phyloP scores from a whole-genome alignment of 176 grass and related monocot species.

The Avena atlantica region DNA sequence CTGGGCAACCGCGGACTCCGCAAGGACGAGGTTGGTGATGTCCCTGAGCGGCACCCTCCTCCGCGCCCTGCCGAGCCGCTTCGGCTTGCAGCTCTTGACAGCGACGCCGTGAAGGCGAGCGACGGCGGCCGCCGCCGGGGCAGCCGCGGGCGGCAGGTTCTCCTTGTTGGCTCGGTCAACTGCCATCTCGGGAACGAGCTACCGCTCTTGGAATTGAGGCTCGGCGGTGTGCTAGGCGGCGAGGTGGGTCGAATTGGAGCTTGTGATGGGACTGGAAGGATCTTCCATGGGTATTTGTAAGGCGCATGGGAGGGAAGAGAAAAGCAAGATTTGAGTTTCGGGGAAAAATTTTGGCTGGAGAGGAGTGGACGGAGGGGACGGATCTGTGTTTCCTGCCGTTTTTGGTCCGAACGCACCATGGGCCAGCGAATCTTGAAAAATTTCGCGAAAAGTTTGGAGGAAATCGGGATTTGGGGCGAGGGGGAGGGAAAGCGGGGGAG shows the following conservation, averaged over 20 bases:
- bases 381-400: not conserved
- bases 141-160: not conserved
- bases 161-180: constrained; percentile 31
- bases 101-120: not conserved
- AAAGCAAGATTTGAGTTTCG: constrained; percentile 34
- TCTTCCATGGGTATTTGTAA: constrained; percentile 55
- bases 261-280: not conserved
- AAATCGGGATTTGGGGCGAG: not conserved
- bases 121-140: not conserved
- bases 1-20: not conserved
- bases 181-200: constrained; percentile 9
- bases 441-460: not conserved
- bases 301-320: not conserved
- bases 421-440: constrained; percentile 29
- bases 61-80: constrained; percentile 34
- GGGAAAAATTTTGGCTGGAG: not conserved
- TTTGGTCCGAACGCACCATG: not conserved
- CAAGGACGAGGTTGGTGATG: constrained; percentile 47
- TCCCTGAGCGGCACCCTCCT: constrained; percentile 46
- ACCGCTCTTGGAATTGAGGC: not conserved
- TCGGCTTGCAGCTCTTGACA: constrained; percentile 34
- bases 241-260: not conserved
- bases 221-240: not conserved
- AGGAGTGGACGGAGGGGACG: constrained; percentile 3
- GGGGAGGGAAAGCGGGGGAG: not conserved